Evolutionary conservation across 2,329 filamentous ascomycete genomes (phyloP), one percentile per base, ranked within the genome.

Genomic region (Purpureocillium lavendulum): DNA sequence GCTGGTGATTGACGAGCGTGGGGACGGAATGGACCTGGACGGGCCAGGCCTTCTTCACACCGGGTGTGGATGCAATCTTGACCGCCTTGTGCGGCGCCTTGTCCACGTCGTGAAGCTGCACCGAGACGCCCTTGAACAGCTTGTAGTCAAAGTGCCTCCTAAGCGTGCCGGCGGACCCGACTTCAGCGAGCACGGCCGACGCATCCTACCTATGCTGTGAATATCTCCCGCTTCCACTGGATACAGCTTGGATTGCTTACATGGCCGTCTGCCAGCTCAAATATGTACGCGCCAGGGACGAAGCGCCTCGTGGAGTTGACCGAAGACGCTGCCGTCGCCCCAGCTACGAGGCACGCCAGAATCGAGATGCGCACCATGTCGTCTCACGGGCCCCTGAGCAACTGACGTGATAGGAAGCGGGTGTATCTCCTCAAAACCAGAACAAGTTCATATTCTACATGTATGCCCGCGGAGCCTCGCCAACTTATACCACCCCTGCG

Each of bases 61-160:
- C 61, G 1, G 66, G 56, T 35, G 70, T 52, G 4, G 51, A 48
- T 2, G 59, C 58, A 41, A 75, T 58, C 46, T 62, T 57, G 7
- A 53, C 49, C 2, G 65, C 64, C 37, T 65, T 56, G 21, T 65
- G 55, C 18, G 69, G 62, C 18, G 69, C 64, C 17, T 60, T 64
- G 16, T 63, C 54, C 33, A 62, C 36, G 40, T 75, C 62, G 40
- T 68, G 60, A 51, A 76, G 66, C 48, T 71, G 64, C 43, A 77
- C 67, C 2, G 73, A 75, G 3, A 63, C 66, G 38, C 71, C 73
- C 48, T 68, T 71, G 62, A 76, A 76, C 12, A 76, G 58, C 45
- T 65, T 60, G 49, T 64, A 70, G 45, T 69, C 57, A 40, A 73
- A 62, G 38, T 67, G 64, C 62, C 69, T 65, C 38, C 68, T 67